Conservation (phyloP, 352 stramenopile genomes). For the Peronosclerospora sorghi region DNA sequence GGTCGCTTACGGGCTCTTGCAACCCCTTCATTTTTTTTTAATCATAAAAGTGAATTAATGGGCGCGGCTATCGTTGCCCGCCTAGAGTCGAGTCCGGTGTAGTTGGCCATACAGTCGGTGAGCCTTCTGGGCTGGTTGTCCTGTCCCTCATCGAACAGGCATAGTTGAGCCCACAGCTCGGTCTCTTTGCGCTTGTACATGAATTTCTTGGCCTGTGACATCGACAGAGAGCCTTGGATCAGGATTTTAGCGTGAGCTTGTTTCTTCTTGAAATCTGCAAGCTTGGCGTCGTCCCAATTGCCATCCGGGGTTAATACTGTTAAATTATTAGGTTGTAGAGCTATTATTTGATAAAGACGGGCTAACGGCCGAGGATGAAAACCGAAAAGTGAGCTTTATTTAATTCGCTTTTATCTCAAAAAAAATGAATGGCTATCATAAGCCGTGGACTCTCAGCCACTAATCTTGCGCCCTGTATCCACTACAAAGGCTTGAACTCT, state of each 20-base stretch:
- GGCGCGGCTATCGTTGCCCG: not conserved
- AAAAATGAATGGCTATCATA: too few species aligned
- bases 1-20: not conserved
- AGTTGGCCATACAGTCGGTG: not conserved
- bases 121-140: not conserved
- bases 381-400: too few species aligned
- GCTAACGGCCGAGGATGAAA: too few species aligned
- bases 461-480: too few species aligned
- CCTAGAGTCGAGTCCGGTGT: not conserved
- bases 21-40: not conserved
- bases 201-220: not conserved
- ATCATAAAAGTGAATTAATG: not conserved
- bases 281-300: not conserved
- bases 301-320: too few species aligned
- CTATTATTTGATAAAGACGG: too few species aligned
- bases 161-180: not conserved
- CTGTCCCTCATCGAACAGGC: not conserved
- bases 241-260: not conserved
- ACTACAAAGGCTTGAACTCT: too few species aligned
- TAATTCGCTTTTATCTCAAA: too few species aligned
- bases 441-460: too few species aligned
- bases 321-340: too few species aligned
- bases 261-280: not conserved
- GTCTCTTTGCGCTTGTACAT: not conserved
- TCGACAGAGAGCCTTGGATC: too few species aligned